Percentiles rank a stretch among this genome's conserved stretches.
These are phyloP conservation scores for Blastocystis sp. DNA, from an alignment of 352 stramenopile genomes.

Conservation along the genomic window DNA sequence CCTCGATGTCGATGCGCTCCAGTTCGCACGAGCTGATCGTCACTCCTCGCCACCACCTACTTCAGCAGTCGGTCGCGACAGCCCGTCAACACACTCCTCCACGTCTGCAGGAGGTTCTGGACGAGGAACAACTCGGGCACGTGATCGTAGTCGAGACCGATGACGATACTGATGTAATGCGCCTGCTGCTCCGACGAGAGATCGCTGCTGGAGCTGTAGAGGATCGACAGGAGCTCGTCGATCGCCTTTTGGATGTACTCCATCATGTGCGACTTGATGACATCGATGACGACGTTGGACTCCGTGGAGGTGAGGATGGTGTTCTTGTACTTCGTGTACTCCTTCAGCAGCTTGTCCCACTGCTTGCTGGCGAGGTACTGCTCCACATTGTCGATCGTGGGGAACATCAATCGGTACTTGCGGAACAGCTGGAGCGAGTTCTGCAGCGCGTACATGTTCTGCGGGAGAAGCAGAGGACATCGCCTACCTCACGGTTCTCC, in stretches of 20 bases:
- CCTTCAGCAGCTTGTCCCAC: conserved; percentile 31
- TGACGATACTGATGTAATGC: conserved; percentile 6
- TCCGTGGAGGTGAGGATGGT: neutral
- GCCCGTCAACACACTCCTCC: neutral
- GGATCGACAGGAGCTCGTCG: neutral
- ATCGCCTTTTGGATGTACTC: conserved; percentile 38
- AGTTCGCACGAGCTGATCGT: conserved; percentile 3
- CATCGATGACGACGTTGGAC: conserved; percentile 34
- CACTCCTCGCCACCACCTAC: neutral
- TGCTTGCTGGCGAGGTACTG: conserved; percentile 34
- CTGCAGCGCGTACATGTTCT: conserved; percentile 45
- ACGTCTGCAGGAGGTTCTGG: conserved; percentile 32
- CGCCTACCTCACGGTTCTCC: conserved; percentile 13
- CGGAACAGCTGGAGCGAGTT: conserved; percentile 38
- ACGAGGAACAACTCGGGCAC: conserved; percentile 47
- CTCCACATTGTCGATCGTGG: conserved; percentile 51
- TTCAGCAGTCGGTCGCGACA: neutral
- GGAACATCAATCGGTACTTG: conserved; percentile 38
- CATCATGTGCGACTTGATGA: conserved; percentile 59
- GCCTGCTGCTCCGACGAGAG: conserved; percentile 13
- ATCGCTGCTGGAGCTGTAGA: conserved; percentile 5
- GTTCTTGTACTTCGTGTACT: conserved; percentile 38
- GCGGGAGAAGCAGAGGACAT: neutral
- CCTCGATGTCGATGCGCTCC: conserved; percentile 23
- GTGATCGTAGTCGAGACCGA: conserved; percentile 29